Percentiles rank a stretch among this genome's conserved stretches.
phyloP scores from a whole-genome alignment of 345 rosid genomes.

The Linum usitatissimum region DNA sequence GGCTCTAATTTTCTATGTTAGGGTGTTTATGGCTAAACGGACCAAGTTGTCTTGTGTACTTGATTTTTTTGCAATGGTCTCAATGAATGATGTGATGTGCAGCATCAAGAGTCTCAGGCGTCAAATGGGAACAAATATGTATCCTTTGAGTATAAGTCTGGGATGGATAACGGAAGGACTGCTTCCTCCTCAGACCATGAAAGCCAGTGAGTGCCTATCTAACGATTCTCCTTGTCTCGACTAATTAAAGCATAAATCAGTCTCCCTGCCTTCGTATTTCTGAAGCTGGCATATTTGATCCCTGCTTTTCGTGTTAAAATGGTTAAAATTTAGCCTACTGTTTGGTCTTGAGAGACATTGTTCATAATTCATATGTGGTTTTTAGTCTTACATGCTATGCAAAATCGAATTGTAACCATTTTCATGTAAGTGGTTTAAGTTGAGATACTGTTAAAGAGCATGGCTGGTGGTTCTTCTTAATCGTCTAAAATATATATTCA shows the following conservation, averaged over 20 bases:
- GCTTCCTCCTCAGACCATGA: conserved; percentile 95
- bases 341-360: background rate
- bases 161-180: conserved; percentile 77
- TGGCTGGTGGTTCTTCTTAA: background rate
- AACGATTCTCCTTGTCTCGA: conserved; percentile 10
- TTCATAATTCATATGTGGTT: background rate
- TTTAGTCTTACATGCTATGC: background rate
- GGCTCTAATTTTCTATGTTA: background rate
- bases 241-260: conserved; percentile 5
- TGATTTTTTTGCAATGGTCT: background rate
- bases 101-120: conserved; percentile 85
- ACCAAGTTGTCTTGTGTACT: background rate
- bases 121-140: conserved; percentile 71
- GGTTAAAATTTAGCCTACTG: background rate
- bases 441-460: background rate
- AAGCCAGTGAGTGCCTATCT: conserved; percentile 77
- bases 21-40: background rate
- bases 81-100: conserved; percentile 23
- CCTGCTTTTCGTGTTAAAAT: background rate
- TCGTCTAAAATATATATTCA: conserved; percentile 16
- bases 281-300: background rate
- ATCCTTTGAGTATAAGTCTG: conserved; percentile 93
- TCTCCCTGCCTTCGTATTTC: no score
- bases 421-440: background rate
- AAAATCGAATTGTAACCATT: background rate